phyloP scores from a whole-genome alignment of 805 yeast species.

The Yarrowia osloensis region DNA sequence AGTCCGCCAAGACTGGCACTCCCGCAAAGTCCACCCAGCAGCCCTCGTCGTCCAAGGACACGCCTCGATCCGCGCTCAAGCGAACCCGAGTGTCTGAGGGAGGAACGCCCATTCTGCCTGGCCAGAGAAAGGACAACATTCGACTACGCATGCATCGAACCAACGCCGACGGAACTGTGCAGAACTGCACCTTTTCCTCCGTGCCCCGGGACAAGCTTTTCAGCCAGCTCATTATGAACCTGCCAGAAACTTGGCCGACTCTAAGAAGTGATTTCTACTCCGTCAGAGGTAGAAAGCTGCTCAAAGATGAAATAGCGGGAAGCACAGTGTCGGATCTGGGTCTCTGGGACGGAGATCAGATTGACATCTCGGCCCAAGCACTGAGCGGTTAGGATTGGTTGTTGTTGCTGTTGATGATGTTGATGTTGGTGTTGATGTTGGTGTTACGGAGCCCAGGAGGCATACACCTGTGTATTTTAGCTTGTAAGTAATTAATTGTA shows the following conservation, averaged over 20 bases:
- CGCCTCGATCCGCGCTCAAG: not conserved
- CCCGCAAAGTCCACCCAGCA: too few species aligned
- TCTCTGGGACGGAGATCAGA: not conserved
- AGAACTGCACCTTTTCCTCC: not conserved
- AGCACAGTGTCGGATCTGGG: not conserved
- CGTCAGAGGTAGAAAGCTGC: not conserved
- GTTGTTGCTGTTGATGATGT: too few species aligned
- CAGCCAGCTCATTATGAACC: slow-evolving; percentile 9
- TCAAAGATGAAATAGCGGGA: too few species aligned
- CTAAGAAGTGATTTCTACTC: not conserved
- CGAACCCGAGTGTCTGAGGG: too few species aligned
- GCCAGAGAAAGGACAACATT: not conserved
- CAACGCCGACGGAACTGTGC: not conserved
- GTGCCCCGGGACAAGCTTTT: not conserved
- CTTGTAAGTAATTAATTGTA: not conserved
- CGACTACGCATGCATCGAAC: not conserved
- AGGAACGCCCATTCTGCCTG: not conserved
- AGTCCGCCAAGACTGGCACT: not conserved
- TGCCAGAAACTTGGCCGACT: not conserved
- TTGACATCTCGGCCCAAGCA: not conserved
- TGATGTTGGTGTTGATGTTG: not conserved
- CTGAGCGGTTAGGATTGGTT: too few species aligned
- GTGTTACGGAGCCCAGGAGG: not conserved
- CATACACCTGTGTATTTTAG: not conserved
- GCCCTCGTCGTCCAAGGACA: not conserved